phyloP scores from a whole-genome alignment of 2,329 filamentous ascomycete species.

The Zalaria sp. region DNA sequence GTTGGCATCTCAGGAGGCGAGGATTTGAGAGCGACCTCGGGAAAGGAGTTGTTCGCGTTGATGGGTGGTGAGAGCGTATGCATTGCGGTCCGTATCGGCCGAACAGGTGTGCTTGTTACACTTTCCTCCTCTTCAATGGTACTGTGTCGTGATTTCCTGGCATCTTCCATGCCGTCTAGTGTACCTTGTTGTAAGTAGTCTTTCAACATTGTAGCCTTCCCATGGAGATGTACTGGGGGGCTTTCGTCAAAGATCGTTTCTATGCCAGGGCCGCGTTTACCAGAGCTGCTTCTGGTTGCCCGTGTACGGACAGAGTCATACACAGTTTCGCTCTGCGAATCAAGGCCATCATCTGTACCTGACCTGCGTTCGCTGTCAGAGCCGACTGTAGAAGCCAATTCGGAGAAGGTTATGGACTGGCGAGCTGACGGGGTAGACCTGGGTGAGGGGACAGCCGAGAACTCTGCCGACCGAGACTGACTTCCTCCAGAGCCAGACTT shows the following conservation, averaged over 20 bases:
- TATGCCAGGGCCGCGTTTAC: slow-evolving; percentile 53
- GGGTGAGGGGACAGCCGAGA: slow-evolving; percentile 2
- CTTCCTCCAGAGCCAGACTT: too few relatives aligned
- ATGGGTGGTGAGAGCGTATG: slow-evolving; percentile 14
- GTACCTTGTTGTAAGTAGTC: slow-evolving; percentile 34
- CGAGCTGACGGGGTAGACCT: slow-evolving; percentile 1
- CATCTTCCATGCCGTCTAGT: slow-evolving; percentile 22
- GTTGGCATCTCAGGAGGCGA: slow-evolving; percentile 31
- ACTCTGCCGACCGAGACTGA: too few relatives aligned
- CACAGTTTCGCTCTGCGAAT: slow-evolving; percentile 62
- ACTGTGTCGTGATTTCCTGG: slow-evolving; percentile 24
- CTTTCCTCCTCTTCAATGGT: slow-evolving; percentile 37
- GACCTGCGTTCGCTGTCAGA: slow-evolving; percentile 57
- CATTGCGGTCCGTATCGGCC: slow-evolving; percentile 17
- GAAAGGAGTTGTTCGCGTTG: slow-evolving; percentile 2
- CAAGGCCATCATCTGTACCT: slow-evolving; percentile 63
- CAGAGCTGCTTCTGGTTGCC: slow-evolving; percentile 51
- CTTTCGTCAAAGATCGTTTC: slow-evolving; percentile 76
- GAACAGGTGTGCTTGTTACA: slow-evolving; percentile 30
- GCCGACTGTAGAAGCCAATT: slow-evolving; percentile 50
- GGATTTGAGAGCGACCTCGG: slow-evolving; percentile 22
- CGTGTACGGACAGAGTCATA: slow-evolving; percentile 65
- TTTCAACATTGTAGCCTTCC: slow-evolving; percentile 23
- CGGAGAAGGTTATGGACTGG: slow-evolving; percentile 41
- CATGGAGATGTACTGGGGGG: slow-evolving; percentile 4